A percentile compares a stretch with the other conserved stretches of the same genome.
Evolutionary conservation across 441 rosid species (phyloP).

Genomic region (Erysimum cheiri): DNA sequence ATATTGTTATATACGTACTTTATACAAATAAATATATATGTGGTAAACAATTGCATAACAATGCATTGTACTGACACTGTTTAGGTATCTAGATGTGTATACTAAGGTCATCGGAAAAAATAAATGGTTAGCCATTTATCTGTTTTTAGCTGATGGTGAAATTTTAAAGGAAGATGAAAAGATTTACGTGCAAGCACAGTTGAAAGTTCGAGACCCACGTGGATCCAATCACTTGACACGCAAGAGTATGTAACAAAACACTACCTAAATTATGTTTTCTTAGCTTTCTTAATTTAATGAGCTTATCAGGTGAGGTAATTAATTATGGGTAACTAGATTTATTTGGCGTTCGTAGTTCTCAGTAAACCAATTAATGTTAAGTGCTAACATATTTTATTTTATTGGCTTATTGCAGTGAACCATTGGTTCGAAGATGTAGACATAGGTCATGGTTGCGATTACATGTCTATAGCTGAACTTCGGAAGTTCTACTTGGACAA

Average conservation of each 20-base stretch:
- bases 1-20: too few relatives aligned
- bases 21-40: too few relatives aligned
- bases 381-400: not conserved
- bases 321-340: not conserved
- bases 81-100: too few relatives aligned
- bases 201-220: not conserved
- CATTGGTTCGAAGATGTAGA: not conserved
- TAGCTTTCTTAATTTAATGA: not conserved
- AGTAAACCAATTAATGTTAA: too few relatives aligned
- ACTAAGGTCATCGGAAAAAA: too few relatives aligned
- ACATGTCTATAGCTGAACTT: not conserved
- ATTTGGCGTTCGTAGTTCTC: too few relatives aligned
- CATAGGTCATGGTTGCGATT: not conserved
- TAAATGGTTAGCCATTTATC: slow-evolving; percentile 1
- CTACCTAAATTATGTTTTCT: not conserved
- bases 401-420: not conserved
- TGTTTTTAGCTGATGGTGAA: not conserved
- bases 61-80: too few relatives aligned
- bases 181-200: not conserved
- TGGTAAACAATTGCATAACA: not conserved
- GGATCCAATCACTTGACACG: not conserved
- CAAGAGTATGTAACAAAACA: not conserved
- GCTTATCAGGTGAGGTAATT: too few relatives aligned
- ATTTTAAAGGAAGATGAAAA: slow-evolving; percentile 2
- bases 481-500: slow-evolving; percentile 8